Percentiles rank a stretch among this genome's conserved stretches.
Conservation (phyloP, 805 yeast genomes). For the Kazachstania kunashirensis region DNA sequence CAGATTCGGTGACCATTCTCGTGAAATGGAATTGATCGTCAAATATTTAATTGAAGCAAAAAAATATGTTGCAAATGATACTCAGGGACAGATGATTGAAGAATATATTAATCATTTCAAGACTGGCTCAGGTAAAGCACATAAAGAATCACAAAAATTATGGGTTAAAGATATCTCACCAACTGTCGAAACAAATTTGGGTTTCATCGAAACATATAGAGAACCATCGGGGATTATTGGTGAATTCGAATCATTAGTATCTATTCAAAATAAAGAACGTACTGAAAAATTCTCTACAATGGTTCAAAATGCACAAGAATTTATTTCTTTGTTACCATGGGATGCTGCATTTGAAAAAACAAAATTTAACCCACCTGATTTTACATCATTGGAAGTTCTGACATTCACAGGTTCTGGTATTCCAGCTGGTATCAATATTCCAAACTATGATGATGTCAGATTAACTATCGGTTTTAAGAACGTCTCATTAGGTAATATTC, state of each 20-base stretch:
- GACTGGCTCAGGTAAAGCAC: conserved; percentile 79
- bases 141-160: conserved; percentile 68
- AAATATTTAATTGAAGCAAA: conserved; percentile 47
- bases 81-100: conserved; percentile 55
- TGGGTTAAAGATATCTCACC: conserved; percentile 90
- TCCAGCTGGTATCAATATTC: conserved; percentile 90
- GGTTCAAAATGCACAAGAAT: conserved; percentile 56
- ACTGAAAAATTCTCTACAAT: conserved; percentile 68
- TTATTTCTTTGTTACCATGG: conserved; percentile 72
- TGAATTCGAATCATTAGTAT: conserved; percentile 88
- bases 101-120: conserved; percentile 59
- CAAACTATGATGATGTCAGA: conserved; percentile 85
- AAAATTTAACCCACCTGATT: conserved; percentile 83
- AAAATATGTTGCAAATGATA: conserved; percentile 60
- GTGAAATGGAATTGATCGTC: conserved; percentile 54
- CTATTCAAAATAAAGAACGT: conserved; percentile 80
- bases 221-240: conserved; percentile 89
- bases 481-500: conserved; percentile 79
- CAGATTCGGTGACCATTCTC: conserved; percentile 68
- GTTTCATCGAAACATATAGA: conserved; percentile 87
- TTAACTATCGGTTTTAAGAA: conserved; percentile 79
- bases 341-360: conserved; percentile 66
- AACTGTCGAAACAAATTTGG: conserved; percentile 67
- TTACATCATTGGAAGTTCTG: conserved; percentile 80
- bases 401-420: conserved; percentile 85